Evolutionary conservation across 2,329 filamentous ascomycete species (phyloP).

Genomic region (Apiospora marii): DNA sequence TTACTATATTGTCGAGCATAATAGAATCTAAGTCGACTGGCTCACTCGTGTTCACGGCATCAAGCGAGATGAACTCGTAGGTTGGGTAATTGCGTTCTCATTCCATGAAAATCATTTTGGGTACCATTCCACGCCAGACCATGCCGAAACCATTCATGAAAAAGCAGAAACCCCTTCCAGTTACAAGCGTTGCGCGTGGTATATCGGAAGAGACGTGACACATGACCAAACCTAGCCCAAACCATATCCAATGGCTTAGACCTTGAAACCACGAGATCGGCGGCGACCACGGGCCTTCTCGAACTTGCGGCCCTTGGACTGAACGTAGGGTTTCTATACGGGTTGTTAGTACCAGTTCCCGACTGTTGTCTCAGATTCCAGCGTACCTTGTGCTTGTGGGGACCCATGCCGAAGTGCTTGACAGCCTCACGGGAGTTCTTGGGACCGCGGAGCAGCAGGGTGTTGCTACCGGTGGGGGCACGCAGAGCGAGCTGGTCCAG

Average conservation of each 20-base stretch:
- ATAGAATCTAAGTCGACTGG: neutral
- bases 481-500: conserved; percentile 97
- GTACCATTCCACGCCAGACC: conserved; percentile 58
- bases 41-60: neutral
- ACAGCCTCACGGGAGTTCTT: conserved; percentile 98
- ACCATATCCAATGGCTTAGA: conserved; percentile 68
- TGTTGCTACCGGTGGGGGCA: conserved; percentile 95
- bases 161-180: conserved; percentile 39
- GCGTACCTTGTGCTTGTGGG: conserved; percentile 92
- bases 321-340: conserved; percentile 87
- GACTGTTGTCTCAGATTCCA: conserved; percentile 21
- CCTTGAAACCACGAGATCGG: conserved; percentile 99
- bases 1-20: neutral
- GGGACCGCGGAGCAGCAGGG: conserved; percentile 93
- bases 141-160: conserved; percentile 47
- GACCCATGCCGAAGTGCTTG: conserved; percentile 99
- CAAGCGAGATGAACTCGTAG: conserved; percentile 17
- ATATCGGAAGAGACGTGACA: conserved; percentile 42
- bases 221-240: conserved; percentile 40
- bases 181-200: conserved; percentile 37
- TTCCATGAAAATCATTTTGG: conserved; percentile 47
- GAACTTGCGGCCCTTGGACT: conserved; percentile 99
- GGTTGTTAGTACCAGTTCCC: neutral
- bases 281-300: conserved; percentile 98
- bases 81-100: conserved; percentile 41